Evolutionary conservation across 1,284 basidiomycete species (phyloP).

Genomic region (Tylopilus sp.): DNA sequence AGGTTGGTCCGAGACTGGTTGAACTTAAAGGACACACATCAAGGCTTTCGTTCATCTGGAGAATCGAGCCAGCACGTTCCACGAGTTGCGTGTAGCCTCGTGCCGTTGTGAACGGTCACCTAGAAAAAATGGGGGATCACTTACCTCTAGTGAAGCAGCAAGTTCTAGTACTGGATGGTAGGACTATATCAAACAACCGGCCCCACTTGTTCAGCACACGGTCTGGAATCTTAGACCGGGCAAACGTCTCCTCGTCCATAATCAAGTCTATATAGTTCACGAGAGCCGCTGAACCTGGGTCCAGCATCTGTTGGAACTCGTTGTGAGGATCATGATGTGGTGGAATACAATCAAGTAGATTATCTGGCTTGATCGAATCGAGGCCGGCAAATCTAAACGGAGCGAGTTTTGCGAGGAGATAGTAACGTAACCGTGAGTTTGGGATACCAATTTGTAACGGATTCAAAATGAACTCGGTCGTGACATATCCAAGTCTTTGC

Average conservation of each 20-base stretch:
- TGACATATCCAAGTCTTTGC: conserved; percentile 50
- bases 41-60: conserved; percentile 63
- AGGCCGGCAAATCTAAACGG: conserved; percentile 37
- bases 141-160: conserved; percentile 78
- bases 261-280: conserved; percentile 50
- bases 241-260: conserved; percentile 15
- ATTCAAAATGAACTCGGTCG: conserved; percentile 60
- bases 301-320: not conserved
- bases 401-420: conserved; percentile 59
- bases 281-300: conserved; percentile 29
- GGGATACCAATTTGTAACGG: conserved; percentile 75
- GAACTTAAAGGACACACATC: conserved; percentile 47
- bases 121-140: not conserved
- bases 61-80: conserved; percentile 68
- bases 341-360: conserved; percentile 22
- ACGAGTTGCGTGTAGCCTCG: conserved; percentile 72
- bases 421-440: conserved; percentile 75
- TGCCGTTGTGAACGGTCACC: not conserved
- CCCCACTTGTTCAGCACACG: conserved; percentile 72
- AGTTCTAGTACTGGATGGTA: conserved; percentile 55
- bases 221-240: conserved; percentile 47
- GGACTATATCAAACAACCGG: conserved; percentile 70
- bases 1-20: not conserved
- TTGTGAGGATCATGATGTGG: not conserved
- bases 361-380: conserved; percentile 14